Base-by-base conservation (phyloP, 2,329 filamentous ascomycete species). In the Colletotrichum sojae region DNA sequence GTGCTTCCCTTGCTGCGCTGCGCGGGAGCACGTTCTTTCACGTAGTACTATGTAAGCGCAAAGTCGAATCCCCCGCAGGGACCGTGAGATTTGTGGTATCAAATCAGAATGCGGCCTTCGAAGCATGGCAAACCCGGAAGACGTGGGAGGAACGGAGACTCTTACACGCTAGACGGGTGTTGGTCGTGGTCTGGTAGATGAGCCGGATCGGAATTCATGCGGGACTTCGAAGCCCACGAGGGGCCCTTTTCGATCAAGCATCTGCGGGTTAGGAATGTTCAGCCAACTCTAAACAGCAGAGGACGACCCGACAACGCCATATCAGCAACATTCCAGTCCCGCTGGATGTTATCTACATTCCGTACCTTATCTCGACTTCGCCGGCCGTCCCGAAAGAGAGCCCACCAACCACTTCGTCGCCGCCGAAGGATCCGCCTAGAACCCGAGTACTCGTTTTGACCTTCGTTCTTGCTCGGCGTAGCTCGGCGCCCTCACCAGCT, bases 221-320 rank as follows among this genome's bases (percentile, higher is more conserved):
- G 22, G 67, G 51, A 61, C n/a, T 16, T 51, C 22, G 27, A 49
- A 31, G 49, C 20, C 8, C 22, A 52, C 16, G 9, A 13, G 40
- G 58, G 9, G 56, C 54, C 25, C 39, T 5, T 56, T 25, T 52
- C 13, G 9, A 56, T n/a, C 43, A 15, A 27, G 22, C 5, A 48
- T 52, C 55, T 56, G 62, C 56, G 51, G 67, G 62, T 61, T 55
- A 48, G n/a, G 62, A 69, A 67, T 69, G 67, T 1, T 10, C 39
- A 43, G 40, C 67, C 46, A 61, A 36, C 51, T 53, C 51, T 58
- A 20, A 43, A 39, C 12, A n/a, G 5, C 40, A 45, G 45, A 25
- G 15, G 16, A 36, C 18, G 46, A 25, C 51, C 49, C 61, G 25
- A 36, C 61, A 64, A 69, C 51, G 40, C 56, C 54, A 36, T 36